These are phyloP conservation scores for Penicillium simplicissimum DNA, from an alignment of 495 filamentous ascomycete species.

Conservation along the genomic window DNA sequence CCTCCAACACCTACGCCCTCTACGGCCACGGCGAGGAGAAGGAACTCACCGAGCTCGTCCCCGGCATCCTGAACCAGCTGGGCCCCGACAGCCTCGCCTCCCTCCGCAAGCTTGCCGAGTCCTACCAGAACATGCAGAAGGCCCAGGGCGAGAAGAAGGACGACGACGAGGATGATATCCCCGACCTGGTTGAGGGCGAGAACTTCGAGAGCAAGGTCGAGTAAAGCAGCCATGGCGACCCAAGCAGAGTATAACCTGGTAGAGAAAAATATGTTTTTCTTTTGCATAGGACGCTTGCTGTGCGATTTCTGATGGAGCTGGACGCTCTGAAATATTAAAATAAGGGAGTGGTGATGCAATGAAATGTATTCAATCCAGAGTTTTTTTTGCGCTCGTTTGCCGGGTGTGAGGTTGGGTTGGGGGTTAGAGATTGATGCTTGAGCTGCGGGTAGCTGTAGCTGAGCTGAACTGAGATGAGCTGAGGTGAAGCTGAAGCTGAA, in stretches of 20 bases:
- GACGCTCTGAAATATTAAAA: not conserved
- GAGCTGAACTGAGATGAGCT: not conserved
- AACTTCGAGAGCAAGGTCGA: slow-evolving; percentile 97
- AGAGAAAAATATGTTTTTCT: not conserved
- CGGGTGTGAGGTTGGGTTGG: not conserved
- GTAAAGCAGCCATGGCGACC: slow-evolving; percentile 15
- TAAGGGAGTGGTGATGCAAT: slow-evolving; percentile 24
- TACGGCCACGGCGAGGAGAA: slow-evolving; percentile 99
- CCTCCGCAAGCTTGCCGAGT: slow-evolving; percentile 96
- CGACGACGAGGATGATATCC: slow-evolving; percentile 83
- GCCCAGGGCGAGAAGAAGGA: slow-evolving; percentile 75
- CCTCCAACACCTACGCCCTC: slow-evolving; percentile 98
- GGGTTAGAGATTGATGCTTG: not conserved
- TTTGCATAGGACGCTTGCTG: not conserved
- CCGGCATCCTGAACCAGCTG: slow-evolving; percentile 98
- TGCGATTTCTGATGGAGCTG: no score
- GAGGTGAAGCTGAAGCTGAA: not conserved
- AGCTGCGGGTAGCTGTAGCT: not conserved
- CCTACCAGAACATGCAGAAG: slow-evolving; percentile 99
- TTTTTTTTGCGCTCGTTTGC: not conserved
- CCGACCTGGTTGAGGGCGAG: slow-evolving; percentile 91
- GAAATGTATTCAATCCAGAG: slow-evolving; percentile 27
- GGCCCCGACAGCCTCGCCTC: slow-evolving; percentile 97
- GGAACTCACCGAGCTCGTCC: slow-evolving; percentile 98
- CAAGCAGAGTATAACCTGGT: not conserved